Conservation (phyloP, 345 rosid genomes). For the Litchi chinensis region DNA sequence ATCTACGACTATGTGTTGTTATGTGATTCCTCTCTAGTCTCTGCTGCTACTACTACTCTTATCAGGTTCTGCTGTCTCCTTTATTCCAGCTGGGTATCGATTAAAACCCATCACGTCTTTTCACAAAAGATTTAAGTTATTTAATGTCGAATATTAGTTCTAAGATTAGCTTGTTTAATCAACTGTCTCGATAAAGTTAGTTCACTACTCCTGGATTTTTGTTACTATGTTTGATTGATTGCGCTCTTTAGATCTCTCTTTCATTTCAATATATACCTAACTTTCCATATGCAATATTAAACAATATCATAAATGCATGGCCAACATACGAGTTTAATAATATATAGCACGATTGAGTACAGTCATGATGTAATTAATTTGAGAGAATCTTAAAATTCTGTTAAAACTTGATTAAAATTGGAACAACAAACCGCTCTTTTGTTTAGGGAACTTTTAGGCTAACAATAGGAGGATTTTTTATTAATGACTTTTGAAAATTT, state of each 20-base stretch:
- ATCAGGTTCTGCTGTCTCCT: slow-evolving; percentile 3
- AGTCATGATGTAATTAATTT: background rate
- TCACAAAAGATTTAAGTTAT: slow-evolving; percentile 15
- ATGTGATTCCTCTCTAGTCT: slow-evolving; percentile 2
- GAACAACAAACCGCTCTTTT: too few species aligned
- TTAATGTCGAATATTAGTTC: slow-evolving; percentile 14
- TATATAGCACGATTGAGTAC: background rate
- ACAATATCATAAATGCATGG: too few species aligned
- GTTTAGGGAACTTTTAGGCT: too few species aligned
- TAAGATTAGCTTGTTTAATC: background rate
- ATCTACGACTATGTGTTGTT: background rate
- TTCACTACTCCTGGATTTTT: background rate
- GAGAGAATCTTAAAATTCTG: background rate
- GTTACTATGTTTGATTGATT: background rate
- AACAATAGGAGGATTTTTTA: too few species aligned
- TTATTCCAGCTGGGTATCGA: slow-evolving; percentile 25
- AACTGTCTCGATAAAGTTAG: background rate
- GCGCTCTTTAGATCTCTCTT: too few species aligned
- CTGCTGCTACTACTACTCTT: background rate
- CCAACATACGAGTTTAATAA: too few species aligned
- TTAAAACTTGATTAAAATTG: too few species aligned
- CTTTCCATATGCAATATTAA: too few species aligned
- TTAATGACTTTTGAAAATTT: too few species aligned
- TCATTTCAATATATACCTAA: too few species aligned
- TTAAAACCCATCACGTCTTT: slow-evolving; percentile 33